Conservation (phyloP, 495 filamentous ascomycete genomes). For the Hyphodiscus hymeniophilus region DNA sequence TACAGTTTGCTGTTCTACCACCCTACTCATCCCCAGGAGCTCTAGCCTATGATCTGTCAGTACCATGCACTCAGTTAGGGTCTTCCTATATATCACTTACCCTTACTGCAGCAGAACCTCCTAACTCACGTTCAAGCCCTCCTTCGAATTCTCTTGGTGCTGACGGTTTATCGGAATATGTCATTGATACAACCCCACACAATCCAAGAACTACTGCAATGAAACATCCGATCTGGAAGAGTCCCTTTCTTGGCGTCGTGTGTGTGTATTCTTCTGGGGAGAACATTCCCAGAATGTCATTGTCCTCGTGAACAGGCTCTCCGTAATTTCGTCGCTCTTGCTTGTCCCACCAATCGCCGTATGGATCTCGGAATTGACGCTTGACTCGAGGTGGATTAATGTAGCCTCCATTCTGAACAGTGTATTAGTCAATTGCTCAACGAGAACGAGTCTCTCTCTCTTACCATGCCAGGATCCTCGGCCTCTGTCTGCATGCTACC, state of each 20-base stretch:
- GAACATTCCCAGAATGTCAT: slow-evolving; percentile 91
- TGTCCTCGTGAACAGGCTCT: slow-evolving; percentile 93
- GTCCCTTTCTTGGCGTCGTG: slow-evolving; percentile 60
- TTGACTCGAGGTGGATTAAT: slow-evolving; percentile 77
- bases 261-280: slow-evolving; percentile 85
- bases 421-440: neutral
- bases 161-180: slow-evolving; percentile 80
- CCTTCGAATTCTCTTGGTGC: slow-evolving; percentile 72
- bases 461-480: slow-evolving; percentile 73
- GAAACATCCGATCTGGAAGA: slow-evolving; percentile 68
- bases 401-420: slow-evolving; percentile 78
- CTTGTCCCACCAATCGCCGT: slow-evolving; percentile 95
- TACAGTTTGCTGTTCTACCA: too few relatives aligned
- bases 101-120: slow-evolving; percentile 49
- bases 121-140: slow-evolving; percentile 79
- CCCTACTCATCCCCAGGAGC: slow-evolving; percentile 14
- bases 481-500: slow-evolving; percentile 41
- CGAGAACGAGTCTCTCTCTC: slow-evolving; percentile 4
- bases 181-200: slow-evolving; percentile 56
- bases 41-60: slow-evolving; percentile 20
- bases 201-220: slow-evolving; percentile 61
- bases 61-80: neutral
- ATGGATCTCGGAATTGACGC: slow-evolving; percentile 83
- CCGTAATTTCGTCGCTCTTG: slow-evolving; percentile 94
- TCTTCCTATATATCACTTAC: slow-evolving; percentile 27